These are phyloP conservation scores for Rossbeevera mucosa DNA, from an alignment of 768 basidiomycete genomes.

Conservation along the genomic window DNA sequence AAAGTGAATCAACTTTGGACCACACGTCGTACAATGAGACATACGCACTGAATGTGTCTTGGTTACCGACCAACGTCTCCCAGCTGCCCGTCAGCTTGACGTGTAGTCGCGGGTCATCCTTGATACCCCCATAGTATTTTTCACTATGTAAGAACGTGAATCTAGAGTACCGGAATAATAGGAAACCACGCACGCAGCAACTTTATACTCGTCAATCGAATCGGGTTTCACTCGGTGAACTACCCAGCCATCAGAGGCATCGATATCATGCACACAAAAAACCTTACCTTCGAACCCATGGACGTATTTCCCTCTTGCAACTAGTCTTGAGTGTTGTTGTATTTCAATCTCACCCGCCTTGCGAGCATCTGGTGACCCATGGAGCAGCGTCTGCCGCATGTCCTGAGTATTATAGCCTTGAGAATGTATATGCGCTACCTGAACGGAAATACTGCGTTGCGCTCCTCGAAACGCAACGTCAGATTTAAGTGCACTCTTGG, in stretches of 20 bases:
- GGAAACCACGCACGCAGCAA: slow-evolving; percentile 64
- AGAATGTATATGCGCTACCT: slow-evolving; percentile 39
- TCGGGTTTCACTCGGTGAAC: slow-evolving; percentile 86
- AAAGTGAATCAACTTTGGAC: neutral
- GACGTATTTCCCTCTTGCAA: slow-evolving; percentile 91
- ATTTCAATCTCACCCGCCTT: slow-evolving; percentile 70
- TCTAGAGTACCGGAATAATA: neutral
- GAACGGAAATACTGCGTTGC: slow-evolving; percentile 56
- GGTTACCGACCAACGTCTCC: slow-evolving; percentile 87
- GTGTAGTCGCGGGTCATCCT: slow-evolving; percentile 63
- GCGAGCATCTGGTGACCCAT: slow-evolving; percentile 91
- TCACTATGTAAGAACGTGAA: slow-evolving; percentile 45
- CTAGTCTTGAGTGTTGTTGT: slow-evolving; percentile 80
- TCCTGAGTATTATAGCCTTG: slow-evolving; percentile 27
- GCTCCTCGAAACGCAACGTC: slow-evolving; percentile 19
- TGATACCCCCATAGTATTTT: slow-evolving; percentile 77
- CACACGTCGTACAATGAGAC: slow-evolving; percentile 21
- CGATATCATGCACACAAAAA: neutral
- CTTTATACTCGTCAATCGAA: slow-evolving; percentile 77
- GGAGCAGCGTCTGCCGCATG: slow-evolving; percentile 66
- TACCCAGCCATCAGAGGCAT: slow-evolving; percentile 30
- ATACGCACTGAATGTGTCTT: slow-evolving; percentile 73
- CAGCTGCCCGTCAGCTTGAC: slow-evolving; percentile 92
- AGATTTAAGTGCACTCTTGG: slow-evolving; percentile 13
- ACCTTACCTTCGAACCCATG: slow-evolving; percentile 78